These are phyloP conservation scores for Epichloe festucae DNA, from an alignment of 2,329 filamentous ascomycete genomes.

Conservation along the genomic window DNA sequence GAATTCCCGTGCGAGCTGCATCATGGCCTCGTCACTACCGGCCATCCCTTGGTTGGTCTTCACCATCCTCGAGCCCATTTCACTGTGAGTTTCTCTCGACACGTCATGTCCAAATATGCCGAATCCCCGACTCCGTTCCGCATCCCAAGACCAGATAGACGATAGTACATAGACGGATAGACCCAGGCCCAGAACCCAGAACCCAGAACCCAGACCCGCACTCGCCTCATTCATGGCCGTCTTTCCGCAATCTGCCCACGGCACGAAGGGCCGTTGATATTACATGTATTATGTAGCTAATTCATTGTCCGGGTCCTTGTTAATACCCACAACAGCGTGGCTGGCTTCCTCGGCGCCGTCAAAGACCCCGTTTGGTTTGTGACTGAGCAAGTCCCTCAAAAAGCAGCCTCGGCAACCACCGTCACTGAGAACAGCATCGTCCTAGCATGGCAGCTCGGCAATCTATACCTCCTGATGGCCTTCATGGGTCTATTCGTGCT, in stretches of 20 bases:
- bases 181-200: background rate
- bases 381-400: slow-evolving; percentile 41
- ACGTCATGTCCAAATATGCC: background rate
- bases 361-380: slow-evolving; percentile 49
- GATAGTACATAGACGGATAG: too few relatives aligned
- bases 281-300: slow-evolving; percentile 3
- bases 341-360: slow-evolving; percentile 44
- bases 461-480: slow-evolving; percentile 53
- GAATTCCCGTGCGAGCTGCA: background rate
- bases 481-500: slow-evolving; percentile 52
- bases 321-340: slow-evolving; percentile 31
- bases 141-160: background rate
- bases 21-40: slow-evolving; percentile 50
- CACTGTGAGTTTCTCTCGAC: slow-evolving; percentile 37
- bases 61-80: slow-evolving; percentile 55
- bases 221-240: background rate
- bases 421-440: slow-evolving; percentile 35
- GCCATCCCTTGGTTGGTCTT: slow-evolving; percentile 52
- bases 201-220: background rate
- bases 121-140: slow-evolving; percentile 3
- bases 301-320: slow-evolving; percentile 5
- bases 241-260: background rate
- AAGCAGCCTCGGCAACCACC: slow-evolving; percentile 15
- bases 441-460: slow-evolving; percentile 56
- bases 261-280: background rate